Conservation (phyloP, 2,329 filamentous ascomycete genomes). For the Aspergillus sp. region DNA sequence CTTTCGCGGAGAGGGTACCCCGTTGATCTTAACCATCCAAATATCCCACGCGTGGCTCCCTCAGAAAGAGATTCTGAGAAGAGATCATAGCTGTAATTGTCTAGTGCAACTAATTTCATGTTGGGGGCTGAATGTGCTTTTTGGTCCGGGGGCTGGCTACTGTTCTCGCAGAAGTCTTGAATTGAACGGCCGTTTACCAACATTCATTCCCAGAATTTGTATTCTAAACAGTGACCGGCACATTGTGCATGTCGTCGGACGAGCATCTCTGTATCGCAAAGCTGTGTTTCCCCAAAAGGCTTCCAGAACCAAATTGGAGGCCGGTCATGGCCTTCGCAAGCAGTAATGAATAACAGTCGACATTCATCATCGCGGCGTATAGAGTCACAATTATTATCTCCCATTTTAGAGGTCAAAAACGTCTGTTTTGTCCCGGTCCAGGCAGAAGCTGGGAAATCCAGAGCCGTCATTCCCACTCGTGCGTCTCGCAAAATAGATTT, state of each 20-base stretch:
- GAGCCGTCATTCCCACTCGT: conserved; percentile 5
- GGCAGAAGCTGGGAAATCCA: conserved; percentile 13
- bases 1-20: conserved; percentile 14
- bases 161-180: conserved; percentile 1
- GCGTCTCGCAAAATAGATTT: conserved; percentile 10
- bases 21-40: conserved; percentile 15
- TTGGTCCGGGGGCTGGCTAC: not conserved
- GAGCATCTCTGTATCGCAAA: conserved; percentile 12
- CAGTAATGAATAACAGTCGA: conserved; percentile 15
- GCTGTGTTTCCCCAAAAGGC: conserved; percentile 13
- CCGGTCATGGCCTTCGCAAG: conserved; percentile 7
- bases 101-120: not conserved
- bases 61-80: conserved; percentile 6
- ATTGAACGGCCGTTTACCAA: conserved; percentile 6
- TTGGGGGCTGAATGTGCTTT: not conserved
- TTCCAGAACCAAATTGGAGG: conserved; percentile 15
- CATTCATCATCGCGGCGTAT: conserved; percentile 17
- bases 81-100: not conserved
- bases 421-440: conserved; percentile 12
- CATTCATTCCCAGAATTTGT: conserved; percentile 16
- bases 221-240: conserved; percentile 14
- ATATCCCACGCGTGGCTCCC: conserved; percentile 14
- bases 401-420: conserved; percentile 11
- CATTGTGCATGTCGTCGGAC: conserved; percentile 16
- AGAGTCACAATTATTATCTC: not conserved